phyloP scores from a whole-genome alignment of 176 grass and related monocot genomes.

The Carex kokanica region DNA sequence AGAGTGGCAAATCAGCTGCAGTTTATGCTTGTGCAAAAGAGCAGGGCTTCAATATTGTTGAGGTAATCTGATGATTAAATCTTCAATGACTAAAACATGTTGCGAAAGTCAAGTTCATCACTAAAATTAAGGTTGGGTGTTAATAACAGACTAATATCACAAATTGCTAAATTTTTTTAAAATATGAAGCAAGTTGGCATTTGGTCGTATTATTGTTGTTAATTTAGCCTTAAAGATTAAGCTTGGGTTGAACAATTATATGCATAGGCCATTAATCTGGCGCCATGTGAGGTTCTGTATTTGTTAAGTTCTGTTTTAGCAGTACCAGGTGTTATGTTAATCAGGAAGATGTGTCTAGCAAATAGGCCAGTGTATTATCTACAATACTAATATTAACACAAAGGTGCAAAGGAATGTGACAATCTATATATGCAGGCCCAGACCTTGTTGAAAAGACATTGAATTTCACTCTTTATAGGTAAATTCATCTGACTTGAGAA shows the following conservation, averaged over 20 bases:
- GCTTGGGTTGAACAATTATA: background rate
- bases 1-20: slow-evolving; percentile 96
- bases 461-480: slow-evolving; percentile 44
- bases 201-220: background rate
- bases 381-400: background rate
- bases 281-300: background rate
- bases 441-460: background rate
- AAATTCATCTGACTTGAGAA: slow-evolving; percentile 94
- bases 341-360: background rate
- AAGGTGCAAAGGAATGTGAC: background rate
- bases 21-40: slow-evolving; percentile 94
- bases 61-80: slow-evolving; percentile 43
- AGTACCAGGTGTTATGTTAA: background rate
- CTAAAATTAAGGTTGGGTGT: background rate
- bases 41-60: slow-evolving; percentile 86
- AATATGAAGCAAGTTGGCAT: background rate
- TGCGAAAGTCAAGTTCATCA: background rate
- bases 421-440: background rate
- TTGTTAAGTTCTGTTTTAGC: background rate
- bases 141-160: background rate
- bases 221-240: slow-evolving; percentile 2
- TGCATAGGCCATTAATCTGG: background rate
- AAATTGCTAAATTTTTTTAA: background rate
- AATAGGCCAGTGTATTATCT: background rate
- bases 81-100: slow-evolving; percentile 10